phyloP scores from a whole-genome alignment of 1,284 basidiomycete species.

The Pyrrhoderma noxium region DNA sequence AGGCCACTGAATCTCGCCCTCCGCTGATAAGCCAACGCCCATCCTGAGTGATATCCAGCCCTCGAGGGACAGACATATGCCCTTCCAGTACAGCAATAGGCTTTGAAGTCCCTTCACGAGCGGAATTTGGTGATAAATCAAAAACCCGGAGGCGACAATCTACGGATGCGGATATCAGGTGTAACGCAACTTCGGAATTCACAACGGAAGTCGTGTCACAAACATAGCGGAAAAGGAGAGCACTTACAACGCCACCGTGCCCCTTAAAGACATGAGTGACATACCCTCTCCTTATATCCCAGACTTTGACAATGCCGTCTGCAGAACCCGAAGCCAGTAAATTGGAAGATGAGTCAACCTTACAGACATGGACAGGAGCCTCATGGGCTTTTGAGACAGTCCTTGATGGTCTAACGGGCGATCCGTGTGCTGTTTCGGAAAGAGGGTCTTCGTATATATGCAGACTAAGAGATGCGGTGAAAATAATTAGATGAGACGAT shows the following conservation, averaged over 20 bases:
- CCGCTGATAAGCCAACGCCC: slow-evolving; percentile 85
- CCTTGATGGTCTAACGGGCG: slow-evolving; percentile 56
- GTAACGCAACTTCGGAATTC: slow-evolving; percentile 51
- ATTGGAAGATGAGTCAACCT: slow-evolving; percentile 78
- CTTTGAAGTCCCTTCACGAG: slow-evolving; percentile 51
- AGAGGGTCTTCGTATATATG: slow-evolving; percentile 58
- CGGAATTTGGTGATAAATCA: slow-evolving; percentile 62
- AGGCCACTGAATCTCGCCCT: slow-evolving; percentile 83
- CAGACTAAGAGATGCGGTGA: slow-evolving; percentile 65
- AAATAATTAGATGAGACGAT: slow-evolving; percentile 51
- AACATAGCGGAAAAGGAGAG: slow-evolving; percentile 77
- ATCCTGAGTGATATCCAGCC: slow-evolving; percentile 76
- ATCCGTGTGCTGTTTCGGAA: slow-evolving; percentile 36
- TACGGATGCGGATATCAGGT: slow-evolving; percentile 82
- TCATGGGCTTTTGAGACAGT: slow-evolving; percentile 81
- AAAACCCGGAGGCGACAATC: slow-evolving; percentile 89
- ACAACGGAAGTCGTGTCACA: slow-evolving; percentile 43
- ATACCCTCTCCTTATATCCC: slow-evolving; percentile 85
- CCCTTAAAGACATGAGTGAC: slow-evolving; percentile 95
- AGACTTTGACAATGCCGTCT: slow-evolving; percentile 95
- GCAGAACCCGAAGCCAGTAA: slow-evolving; percentile 93
- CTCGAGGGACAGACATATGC: slow-evolving; percentile 86
- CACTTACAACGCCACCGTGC: slow-evolving; percentile 92
- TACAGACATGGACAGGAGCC: slow-evolving; percentile 87
- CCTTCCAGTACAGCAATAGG: slow-evolving; percentile 80